Conservation (phyloP, 768 basidiomycete genomes). For the Tulasnella sp. region DNA sequence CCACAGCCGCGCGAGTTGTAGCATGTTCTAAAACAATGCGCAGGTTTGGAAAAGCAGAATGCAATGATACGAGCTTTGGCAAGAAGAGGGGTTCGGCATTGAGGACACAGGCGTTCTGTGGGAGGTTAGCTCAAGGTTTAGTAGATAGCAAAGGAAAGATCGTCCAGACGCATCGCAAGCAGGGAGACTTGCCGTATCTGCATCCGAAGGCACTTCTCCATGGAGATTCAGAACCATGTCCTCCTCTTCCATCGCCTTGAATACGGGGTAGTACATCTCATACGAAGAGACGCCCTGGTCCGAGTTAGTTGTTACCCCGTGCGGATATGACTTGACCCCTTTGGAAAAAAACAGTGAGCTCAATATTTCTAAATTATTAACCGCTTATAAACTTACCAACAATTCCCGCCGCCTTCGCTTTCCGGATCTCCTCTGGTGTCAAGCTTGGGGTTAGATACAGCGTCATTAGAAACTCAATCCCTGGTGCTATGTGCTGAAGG, state of each 20-base stretch:
- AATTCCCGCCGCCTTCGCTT: constrained; percentile 77
- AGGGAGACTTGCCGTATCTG: constrained; percentile 38
- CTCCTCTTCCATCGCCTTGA: constrained; percentile 85
- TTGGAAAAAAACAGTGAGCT: neutral
- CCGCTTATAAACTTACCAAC: constrained; percentile 32
- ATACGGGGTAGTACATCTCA: constrained; percentile 83
- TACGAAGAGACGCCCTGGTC: constrained; percentile 95
- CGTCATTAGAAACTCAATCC: constrained; percentile 86
- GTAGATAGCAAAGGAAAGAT: neutral
- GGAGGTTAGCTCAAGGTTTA: neutral
- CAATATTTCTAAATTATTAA: neutral
- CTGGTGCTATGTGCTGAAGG: constrained; percentile 63
- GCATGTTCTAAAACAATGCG: constrained; percentile 97
- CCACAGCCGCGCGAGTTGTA: constrained; percentile 84
- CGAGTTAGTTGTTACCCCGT: constrained; percentile 95
- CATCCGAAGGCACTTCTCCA: constrained; percentile 91
- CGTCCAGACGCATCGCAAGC: neutral
- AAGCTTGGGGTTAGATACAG: constrained; percentile 88
- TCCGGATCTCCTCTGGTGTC: constrained; percentile 81
- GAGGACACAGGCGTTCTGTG: constrained; percentile 77
- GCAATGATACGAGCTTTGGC: constrained; percentile 73
- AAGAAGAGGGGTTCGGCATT: constrained; percentile 90
- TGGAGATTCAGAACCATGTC: constrained; percentile 95
- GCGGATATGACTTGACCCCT: constrained; percentile 93
- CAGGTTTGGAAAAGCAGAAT: constrained; percentile 72